Evolutionary conservation across 2,329 filamentous ascomycete genomes (phyloP), one percentile per base, ranked within the genome.

Genomic region (Rhexocercosporidium sp.): DNA sequence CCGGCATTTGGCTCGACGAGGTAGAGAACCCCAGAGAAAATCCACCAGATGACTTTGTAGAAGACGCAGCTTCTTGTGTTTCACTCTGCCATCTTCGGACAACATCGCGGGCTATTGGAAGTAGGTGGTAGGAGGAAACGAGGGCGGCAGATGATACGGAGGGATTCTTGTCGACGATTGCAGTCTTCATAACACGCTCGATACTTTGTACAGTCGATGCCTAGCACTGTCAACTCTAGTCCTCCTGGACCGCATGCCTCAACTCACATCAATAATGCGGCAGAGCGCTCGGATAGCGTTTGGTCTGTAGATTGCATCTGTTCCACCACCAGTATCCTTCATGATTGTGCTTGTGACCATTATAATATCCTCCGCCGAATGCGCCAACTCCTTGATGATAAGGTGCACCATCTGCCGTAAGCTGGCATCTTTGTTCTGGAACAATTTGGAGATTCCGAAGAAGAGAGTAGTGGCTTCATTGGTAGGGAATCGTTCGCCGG

Each of bases 311-410:
- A 97, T 89, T 62, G 94, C 91, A 78, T 98, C 96, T 77, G 93
- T 97, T 77, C 94, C 93, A 71, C 96, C 94, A 62, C 94, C 94
- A 12, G 95, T 97, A 80, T 99, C 96, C 85, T 99, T 99, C 96
- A 98, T 99, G 75, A 99, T 97, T 74, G 95, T 97, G 82, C 93
- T 97, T 20, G 96, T 99, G 70, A 97, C 96, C 96, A 99, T 98
- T 79, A 99, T 99, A 72, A 97, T 96, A 85, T 99, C 96, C 83
- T 98, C 94, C 67, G 96, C 96, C 27, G 94, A 97, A 80, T 90
- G 89, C 73, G 95, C 93, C 77, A 99, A 86, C 86, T 99, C 96
- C 88, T 98, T 99, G 84, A 98, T 93, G 79, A 97, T 90, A 73
- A 98, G 86, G 83, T 98, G 97, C 61, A 99, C 95, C 94, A 98